Conservation (phyloP, 371 early-diverging fungal genomes). For the Cokeromyces recurvatus region DNA sequence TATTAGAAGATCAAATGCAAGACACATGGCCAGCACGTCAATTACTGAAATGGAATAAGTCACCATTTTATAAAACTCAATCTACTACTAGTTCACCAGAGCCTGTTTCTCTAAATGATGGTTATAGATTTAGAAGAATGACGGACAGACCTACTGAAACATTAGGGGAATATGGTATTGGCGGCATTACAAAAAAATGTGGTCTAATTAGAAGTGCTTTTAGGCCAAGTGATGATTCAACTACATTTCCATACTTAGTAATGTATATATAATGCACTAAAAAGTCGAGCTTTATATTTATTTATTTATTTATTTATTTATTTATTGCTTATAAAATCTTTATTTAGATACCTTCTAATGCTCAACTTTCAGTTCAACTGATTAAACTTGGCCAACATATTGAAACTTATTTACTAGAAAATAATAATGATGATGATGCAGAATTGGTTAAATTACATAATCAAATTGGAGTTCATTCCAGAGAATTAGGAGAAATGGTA, state of each 20-base stretch:
- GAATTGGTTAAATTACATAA: too few species aligned
- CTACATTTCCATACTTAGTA: conserved; percentile 54
- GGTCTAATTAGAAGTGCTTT: conserved; percentile 57
- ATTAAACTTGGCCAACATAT: conserved; percentile 12
- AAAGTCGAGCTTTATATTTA: background rate
- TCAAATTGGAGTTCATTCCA: conserved; percentile 9
- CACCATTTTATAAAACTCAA: background rate
- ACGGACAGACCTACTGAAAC: conserved; percentile 51
- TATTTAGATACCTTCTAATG: conserved; percentile 53
- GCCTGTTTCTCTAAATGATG: conserved; percentile 17
- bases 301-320: background rate
- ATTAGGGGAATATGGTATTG: conserved; percentile 45
- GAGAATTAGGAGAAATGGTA: conserved; percentile 25
- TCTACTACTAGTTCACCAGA: conserved; percentile 6
- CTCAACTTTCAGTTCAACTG: conserved; percentile 44
- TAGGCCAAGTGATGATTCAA: conserved; percentile 61
- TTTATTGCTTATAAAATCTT: too few species aligned
- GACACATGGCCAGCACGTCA: conserved; percentile 28
- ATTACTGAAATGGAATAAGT: background rate
- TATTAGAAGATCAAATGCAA: conserved; percentile 28
- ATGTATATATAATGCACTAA: background rate
- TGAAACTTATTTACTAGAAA: conserved; percentile 1
- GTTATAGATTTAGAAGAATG: conserved; percentile 31
- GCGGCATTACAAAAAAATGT: conserved; percentile 43
- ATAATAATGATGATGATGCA: background rate